These are phyloP conservation scores for Phellopilus nigrolimitatus DNA, from an alignment of 1,284 basidiomycete genomes.

Conservation along the genomic window DNA sequence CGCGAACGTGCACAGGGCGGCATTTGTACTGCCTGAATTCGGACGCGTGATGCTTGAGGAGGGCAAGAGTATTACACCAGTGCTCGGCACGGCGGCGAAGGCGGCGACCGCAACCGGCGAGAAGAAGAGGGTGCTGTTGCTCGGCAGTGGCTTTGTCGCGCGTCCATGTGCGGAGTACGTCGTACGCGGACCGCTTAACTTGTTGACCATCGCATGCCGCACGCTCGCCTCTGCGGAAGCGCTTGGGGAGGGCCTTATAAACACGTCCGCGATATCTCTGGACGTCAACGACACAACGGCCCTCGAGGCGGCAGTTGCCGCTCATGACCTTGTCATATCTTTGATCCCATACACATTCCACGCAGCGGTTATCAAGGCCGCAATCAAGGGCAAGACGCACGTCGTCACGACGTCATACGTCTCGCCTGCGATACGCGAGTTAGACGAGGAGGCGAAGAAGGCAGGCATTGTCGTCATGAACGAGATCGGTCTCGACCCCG, in stretches of 20 bases:
- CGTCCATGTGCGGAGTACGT: slow-evolving; percentile 93
- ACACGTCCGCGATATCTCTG: slow-evolving; percentile 72
- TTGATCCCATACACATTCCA: slow-evolving; percentile 97
- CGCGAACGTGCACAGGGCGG: slow-evolving; percentile 72
- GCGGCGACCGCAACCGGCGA: slow-evolving; percentile 33
- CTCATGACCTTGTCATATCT: slow-evolving; percentile 92
- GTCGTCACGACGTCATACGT: slow-evolving; percentile 98
- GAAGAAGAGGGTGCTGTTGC: slow-evolving; percentile 77
- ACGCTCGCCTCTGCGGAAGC: slow-evolving; percentile 73
- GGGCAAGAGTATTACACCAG: slow-evolving; percentile 61
- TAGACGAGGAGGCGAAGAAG: slow-evolving; percentile 79
- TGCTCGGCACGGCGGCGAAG: slow-evolving; percentile 53
- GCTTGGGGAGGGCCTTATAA: slow-evolving; percentile 65
- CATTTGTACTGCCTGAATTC: slow-evolving; percentile 93
- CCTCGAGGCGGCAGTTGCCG: slow-evolving; percentile 78
- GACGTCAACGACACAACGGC: slow-evolving; percentile 75
- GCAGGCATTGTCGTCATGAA: slow-evolving; percentile 97
- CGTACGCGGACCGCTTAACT: slow-evolving; percentile 76
- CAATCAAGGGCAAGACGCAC: slow-evolving; percentile 91
- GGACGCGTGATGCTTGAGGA: slow-evolving; percentile 74
- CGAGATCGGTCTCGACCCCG: slow-evolving; percentile 96
- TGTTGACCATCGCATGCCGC: slow-evolving; percentile 86
- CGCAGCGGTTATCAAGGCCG: slow-evolving; percentile 88
- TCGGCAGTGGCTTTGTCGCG: slow-evolving; percentile 95
- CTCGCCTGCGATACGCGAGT: slow-evolving; percentile 82